Base-by-base conservation (phyloP, 1,139 yeast genomes). In the Kodamaea fungicola region DNA sequence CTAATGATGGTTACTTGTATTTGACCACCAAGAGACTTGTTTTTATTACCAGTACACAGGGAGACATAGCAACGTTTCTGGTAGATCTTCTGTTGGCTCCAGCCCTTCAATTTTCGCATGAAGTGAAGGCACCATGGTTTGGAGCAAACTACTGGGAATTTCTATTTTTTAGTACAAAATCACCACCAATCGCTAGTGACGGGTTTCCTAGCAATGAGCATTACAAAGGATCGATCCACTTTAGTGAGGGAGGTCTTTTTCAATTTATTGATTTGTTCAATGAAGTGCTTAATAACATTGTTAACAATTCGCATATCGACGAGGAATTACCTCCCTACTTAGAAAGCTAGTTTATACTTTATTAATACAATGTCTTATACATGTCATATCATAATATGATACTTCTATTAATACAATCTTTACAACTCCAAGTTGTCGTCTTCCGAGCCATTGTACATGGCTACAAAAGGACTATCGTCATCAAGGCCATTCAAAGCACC, bases 71-170 rank as follows among this genome's bases (percentile, higher is more conserved):
- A 8, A 50, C 64, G 2, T 70, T 71, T 46, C 58, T 53, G 52
- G 41, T 70, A 8, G 66, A 62, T 30, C 48, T 69, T 30, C 42
- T 38, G 4, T 36, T 40, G 23, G 48, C 52, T 0, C 45, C 48
- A 2, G 46, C 41, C 2, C 41, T 53, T 7, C 55, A 52, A 23
- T 47, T 57, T 27, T 55, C 69, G 0, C 73, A 71, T 48, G 58
- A 63, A 37, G 45, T 74, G 34, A 62, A 67, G 38, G 62, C 76
- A 12, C 80, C 80, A 1, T 74, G 78, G 79, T 71, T 75, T 50
- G 81, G 81, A 0, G 65, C 78, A 13, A 76, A 74, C 47, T 71
- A 64, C 48, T 74, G 76, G 71, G 64, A 65, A 45, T 64, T 72
- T 33, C 39, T 66, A 31, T 71, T 75, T 47, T 63, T 53, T 36